Conservation (phyloP, 179 eudicot genomes). For the Spinacia oleracea region DNA sequence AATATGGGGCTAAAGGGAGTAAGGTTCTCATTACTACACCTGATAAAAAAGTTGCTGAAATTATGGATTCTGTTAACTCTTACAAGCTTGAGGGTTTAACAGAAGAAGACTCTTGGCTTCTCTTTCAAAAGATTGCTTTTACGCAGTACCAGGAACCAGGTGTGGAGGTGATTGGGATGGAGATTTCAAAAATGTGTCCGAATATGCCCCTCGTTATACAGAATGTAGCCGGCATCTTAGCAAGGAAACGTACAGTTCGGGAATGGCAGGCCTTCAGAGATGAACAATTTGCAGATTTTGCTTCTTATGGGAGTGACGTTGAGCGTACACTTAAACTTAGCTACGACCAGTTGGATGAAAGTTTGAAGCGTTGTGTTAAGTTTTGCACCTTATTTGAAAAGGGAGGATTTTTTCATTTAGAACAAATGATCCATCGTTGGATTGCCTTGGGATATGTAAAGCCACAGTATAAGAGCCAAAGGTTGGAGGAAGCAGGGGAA, state of each 20-base stretch:
- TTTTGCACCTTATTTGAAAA: conserved; percentile 19
- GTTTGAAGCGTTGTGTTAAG: conserved; percentile 3
- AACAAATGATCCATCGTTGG: no score
- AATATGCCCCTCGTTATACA: conserved; percentile 21
- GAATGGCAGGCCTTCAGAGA: conserved; percentile 20
- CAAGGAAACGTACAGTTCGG: background rate
- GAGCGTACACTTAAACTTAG: conserved; percentile 9
- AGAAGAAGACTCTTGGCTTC: conserved; percentile 12
- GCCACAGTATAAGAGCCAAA: no score
- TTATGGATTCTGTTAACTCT: background rate
- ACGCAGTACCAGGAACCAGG: background rate
- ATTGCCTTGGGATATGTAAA: no score
- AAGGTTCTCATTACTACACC: conserved; percentile 21
- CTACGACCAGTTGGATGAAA: conserved; percentile 11
- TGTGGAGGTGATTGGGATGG: background rate
- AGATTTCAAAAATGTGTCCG: conserved; percentile 11
- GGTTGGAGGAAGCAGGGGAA: no score
- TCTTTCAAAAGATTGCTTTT: background rate
- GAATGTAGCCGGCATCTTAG: background rate
- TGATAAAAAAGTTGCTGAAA: conserved; percentile 1
- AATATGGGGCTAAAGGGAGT: conserved; percentile 1
- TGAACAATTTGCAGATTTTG: background rate
- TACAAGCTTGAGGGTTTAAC: conserved; percentile 1
- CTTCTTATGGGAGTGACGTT: conserved; percentile 6
- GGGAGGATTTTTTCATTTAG: background rate